Percentiles rank a stretch among this genome's conserved stretches.
These are phyloP conservation scores for Marchantia paleacea DNA, from an alignment of 225 moss, liverwort and hornwort species.

Conservation along the genomic window DNA sequence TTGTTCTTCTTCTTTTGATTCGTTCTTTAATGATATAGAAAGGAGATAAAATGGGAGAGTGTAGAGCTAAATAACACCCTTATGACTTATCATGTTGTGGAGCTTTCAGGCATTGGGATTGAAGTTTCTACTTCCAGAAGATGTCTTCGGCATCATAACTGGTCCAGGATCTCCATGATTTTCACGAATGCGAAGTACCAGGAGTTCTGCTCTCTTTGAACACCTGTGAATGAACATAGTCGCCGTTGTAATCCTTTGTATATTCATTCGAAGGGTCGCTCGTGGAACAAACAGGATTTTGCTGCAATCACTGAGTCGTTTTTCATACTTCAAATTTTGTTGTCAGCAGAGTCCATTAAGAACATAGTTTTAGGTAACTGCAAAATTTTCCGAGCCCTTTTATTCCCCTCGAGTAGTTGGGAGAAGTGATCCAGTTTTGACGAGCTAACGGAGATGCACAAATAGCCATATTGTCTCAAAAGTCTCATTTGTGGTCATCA, in stretches of 20 bases:
- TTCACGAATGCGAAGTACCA: neutral
- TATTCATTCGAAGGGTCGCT: neutral
- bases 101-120: constrained; percentile 50
- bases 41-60: neutral
- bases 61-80: neutral
- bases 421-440: neutral
- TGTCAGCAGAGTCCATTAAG: neutral
- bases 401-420: neutral
- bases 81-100: neutral
- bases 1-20: neutral
- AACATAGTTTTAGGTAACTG: neutral
- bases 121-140: constrained; percentile 75
- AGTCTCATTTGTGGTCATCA: neutral
- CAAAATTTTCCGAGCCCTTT: neutral
- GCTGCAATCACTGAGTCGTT: neutral
- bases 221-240: neutral
- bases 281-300: neutral
- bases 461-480: neutral
- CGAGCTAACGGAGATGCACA: neutral
- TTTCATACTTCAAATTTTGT: neutral
- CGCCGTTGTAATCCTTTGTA: neutral
- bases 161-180: neutral
- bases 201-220: neutral
- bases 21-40: neutral
- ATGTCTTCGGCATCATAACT: constrained; percentile 42